phyloP scores from a whole-genome alignment of 2,329 filamentous ascomycete genomes.

The Purpureocillium takamizusanense region DNA sequence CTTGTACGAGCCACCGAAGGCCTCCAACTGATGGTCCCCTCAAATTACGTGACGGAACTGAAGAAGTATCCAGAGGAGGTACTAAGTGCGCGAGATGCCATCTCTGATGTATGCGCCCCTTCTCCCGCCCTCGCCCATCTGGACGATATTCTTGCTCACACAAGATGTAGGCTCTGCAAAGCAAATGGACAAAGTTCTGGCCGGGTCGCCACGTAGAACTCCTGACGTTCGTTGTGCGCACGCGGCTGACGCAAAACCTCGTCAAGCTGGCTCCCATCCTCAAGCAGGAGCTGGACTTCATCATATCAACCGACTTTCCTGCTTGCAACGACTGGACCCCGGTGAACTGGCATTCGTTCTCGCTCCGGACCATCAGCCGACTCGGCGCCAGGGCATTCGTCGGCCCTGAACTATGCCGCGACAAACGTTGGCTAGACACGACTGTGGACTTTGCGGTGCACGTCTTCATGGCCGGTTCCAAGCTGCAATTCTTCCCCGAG shows the following conservation, averaged over 20 bases:
- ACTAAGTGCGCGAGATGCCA: conserved; percentile 37
- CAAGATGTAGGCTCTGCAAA: conserved; percentile 33
- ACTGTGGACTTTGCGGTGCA: conserved; percentile 41
- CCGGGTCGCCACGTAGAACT: conserved; percentile 36
- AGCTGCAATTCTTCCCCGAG: conserved; percentile 42
- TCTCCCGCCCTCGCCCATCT: background rate
- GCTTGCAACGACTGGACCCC: conserved; percentile 45
- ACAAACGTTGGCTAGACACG: conserved; percentile 44
- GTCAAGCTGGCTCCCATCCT: conserved; percentile 35
- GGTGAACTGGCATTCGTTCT: conserved; percentile 41
- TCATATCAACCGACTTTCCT: conserved; percentile 37
- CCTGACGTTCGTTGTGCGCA: conserved; percentile 33
- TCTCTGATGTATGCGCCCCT: conserved; percentile 29
- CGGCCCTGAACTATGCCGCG: conserved; percentile 38
- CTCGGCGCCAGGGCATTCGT: conserved; percentile 46
- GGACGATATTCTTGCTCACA: background rate
- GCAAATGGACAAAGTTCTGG: conserved; percentile 41
- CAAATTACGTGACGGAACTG: conserved; percentile 33
- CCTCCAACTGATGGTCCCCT: conserved; percentile 36
- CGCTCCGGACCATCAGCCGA: conserved; percentile 41
- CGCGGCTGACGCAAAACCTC: conserved; percentile 38
- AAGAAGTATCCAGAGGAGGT: conserved; percentile 39
- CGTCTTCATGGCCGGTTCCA: conserved; percentile 36
- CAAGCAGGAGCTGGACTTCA: conserved; percentile 36
- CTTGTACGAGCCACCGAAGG: conserved; percentile 44